Conservation (phyloP, 1,139 yeast genomes). For the Suhomyces anneliseae region DNA sequence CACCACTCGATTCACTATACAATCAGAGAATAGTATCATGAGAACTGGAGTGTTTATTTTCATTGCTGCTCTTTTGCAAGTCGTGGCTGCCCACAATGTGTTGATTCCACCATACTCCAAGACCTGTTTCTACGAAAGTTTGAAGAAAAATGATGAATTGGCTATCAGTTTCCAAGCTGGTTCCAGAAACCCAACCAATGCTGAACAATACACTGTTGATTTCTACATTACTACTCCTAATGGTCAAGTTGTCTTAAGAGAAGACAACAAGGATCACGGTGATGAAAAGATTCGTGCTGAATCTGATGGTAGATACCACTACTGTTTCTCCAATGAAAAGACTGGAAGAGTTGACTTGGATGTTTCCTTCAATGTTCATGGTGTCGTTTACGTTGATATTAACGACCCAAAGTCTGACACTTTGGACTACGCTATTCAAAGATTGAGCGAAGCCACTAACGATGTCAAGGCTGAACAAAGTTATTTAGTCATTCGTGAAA, state of each 20-base stretch:
- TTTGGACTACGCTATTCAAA: constrained; percentile 80
- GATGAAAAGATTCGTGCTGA: constrained; percentile 70
- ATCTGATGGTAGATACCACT: constrained; percentile 71
- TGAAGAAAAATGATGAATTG: constrained; percentile 81
- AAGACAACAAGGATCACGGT: constrained; percentile 72
- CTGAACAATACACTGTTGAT: constrained; percentile 76
- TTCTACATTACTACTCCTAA: constrained; percentile 66
- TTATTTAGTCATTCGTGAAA: constrained; percentile 91
- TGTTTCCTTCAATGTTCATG: constrained; percentile 93
- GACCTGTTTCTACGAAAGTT: constrained; percentile 83
- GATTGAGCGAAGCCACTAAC: constrained; percentile 71
- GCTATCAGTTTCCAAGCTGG: constrained; percentile 94
- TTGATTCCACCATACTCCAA: constrained; percentile 81
- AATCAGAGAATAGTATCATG: constrained; percentile 4
- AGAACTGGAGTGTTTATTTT: constrained; percentile 8
- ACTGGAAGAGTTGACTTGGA: constrained; percentile 75
- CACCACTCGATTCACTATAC: neutral
- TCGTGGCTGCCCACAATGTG: constrained; percentile 69
- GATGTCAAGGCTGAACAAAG: constrained; percentile 92
- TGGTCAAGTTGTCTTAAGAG: constrained; percentile 52
- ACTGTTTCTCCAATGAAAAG: constrained; percentile 90
- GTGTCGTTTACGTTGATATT: constrained; percentile 83
- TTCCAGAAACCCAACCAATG: constrained; percentile 76
- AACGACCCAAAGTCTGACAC: constrained; percentile 81
- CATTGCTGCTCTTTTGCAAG: constrained; percentile 15